A percentile compares a stretch with the other conserved stretches of the same genome.
Conservation (phyloP, 176 grass and related monocot genomes). For the Musa schizocarpa region DNA sequence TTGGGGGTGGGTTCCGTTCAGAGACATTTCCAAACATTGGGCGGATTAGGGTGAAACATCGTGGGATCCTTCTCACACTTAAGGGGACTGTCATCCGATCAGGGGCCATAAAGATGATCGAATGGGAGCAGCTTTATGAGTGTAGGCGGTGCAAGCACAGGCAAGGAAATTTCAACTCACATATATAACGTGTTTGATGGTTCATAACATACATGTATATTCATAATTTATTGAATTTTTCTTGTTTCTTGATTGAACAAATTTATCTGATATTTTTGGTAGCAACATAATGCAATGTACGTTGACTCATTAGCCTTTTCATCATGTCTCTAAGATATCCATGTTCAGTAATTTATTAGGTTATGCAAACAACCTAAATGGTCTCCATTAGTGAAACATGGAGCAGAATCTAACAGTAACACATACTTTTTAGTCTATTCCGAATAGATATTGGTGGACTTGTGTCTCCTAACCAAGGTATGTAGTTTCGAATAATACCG, state of each 20-base stretch:
- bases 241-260: neutral
- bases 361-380: neutral
- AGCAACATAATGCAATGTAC: neutral
- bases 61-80: constrained; percentile 50
- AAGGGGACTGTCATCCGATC: constrained; percentile 82
- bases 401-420: neutral
- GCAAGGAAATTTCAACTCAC: constrained; percentile 24
- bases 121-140: constrained; percentile 50
- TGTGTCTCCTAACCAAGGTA: too few species aligned
- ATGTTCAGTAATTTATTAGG: neutral
- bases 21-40: constrained; percentile 73
- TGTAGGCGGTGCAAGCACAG: constrained; percentile 74
- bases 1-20: constrained; percentile 15
- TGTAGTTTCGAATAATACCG: too few species aligned
- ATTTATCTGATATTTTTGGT: neutral
- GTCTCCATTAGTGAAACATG: neutral
- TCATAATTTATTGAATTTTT: too few species aligned
- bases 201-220: neutral
- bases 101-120: constrained; percentile 80
- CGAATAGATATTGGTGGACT: too few species aligned
- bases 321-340: neutral
- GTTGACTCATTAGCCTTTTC: neutral
- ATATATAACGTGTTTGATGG: neutral
- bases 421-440: too few species aligned
- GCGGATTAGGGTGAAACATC: constrained; percentile 76